These are phyloP conservation scores for Ogataea nitratoaversa DNA, from an alignment of 805 yeast genomes.

Conservation along the genomic window DNA sequence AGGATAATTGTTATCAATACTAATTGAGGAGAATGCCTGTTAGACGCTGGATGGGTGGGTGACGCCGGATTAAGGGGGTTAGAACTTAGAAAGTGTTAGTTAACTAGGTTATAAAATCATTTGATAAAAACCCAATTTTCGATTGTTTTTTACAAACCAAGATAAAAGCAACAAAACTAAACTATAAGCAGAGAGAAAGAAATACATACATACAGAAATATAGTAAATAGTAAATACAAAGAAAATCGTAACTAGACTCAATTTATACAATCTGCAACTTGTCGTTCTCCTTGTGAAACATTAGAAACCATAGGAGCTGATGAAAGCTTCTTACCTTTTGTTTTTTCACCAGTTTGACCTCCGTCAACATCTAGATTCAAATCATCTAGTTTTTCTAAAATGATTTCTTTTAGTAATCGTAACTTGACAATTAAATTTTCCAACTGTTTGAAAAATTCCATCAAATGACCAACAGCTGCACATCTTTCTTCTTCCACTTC, in stretches of 20 bases:
- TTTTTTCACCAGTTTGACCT: background rate
- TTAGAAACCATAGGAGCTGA: background rate
- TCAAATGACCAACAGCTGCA: slow-evolving; percentile 17
- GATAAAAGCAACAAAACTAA: too few relatives aligned
- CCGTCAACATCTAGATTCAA: background rate
- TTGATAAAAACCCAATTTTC: too few relatives aligned
- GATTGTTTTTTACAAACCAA: too few relatives aligned
- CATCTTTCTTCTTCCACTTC: slow-evolving; percentile 26
- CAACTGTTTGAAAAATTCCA: slow-evolving; percentile 21
- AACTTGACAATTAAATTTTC: slow-evolving; percentile 13
- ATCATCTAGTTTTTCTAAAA: background rate
- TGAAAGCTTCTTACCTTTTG: background rate
- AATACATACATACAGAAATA: background rate
- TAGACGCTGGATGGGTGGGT: too few relatives aligned
- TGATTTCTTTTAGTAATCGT: background rate
- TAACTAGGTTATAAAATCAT: too few relatives aligned
- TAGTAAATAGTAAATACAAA: too few relatives aligned
- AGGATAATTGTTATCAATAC: too few relatives aligned
- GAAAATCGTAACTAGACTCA: too few relatives aligned
- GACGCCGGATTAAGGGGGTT: too few relatives aligned
- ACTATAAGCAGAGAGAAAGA: too few relatives aligned
- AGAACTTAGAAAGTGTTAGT: too few relatives aligned
- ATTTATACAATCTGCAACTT: background rate
- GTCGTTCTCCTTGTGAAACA: background rate
- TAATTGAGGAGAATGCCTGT: too few relatives aligned